Percentiles rank a stretch among this genome's conserved stretches.
These are phyloP conservation scores for Glonium stellatum DNA, from an alignment of 495 filamentous ascomycete genomes.

Conservation along the genomic window DNA sequence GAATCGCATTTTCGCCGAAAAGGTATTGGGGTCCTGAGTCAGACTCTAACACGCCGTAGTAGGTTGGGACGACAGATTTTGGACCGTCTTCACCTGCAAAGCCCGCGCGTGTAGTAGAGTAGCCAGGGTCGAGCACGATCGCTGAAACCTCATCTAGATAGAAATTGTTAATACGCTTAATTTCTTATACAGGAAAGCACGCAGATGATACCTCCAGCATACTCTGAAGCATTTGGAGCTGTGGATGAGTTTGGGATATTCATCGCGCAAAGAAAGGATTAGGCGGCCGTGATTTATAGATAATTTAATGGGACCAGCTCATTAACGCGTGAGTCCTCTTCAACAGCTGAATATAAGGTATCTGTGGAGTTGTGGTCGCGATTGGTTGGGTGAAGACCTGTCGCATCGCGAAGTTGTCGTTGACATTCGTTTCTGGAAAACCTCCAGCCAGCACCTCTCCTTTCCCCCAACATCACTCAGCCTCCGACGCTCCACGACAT, in stretches of 20 bases:
- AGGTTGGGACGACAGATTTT: slow-evolving; percentile 83
- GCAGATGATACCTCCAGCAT: slow-evolving; percentile 26
- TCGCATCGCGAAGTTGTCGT: slow-evolving; percentile 20
- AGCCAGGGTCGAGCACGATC: slow-evolving; percentile 92
- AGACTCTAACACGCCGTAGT: slow-evolving; percentile 62
- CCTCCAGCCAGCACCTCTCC: not conserved
- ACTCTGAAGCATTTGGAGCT: slow-evolving; percentile 26
- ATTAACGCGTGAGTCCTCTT: slow-evolving; percentile 16
- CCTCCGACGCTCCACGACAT: not conserved
- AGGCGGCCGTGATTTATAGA: not conserved
- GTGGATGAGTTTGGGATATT: slow-evolving; percentile 24
- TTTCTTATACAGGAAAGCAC: not conserved
- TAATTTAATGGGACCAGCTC: not conserved
- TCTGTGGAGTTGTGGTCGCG: not conserved
- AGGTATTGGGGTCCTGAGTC: slow-evolving; percentile 51
- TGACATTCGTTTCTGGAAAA: not conserved
- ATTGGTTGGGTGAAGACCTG: slow-evolving; percentile 11
- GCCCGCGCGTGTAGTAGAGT: slow-evolving; percentile 81
- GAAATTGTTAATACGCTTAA: not conserved
- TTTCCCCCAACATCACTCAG: not conserved
- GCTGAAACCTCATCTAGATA: slow-evolving; percentile 80
- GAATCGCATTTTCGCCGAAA: slow-evolving; percentile 82
- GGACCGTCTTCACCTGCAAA: slow-evolving; percentile 97
- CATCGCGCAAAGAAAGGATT: slow-evolving; percentile 9
- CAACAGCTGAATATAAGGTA: not conserved